Evolutionary conservation across 2,329 filamentous ascomycete genomes (phyloP), one percentile per base, ranked within the genome.

Genomic region (Albophoma yamanashiensis): DNA sequence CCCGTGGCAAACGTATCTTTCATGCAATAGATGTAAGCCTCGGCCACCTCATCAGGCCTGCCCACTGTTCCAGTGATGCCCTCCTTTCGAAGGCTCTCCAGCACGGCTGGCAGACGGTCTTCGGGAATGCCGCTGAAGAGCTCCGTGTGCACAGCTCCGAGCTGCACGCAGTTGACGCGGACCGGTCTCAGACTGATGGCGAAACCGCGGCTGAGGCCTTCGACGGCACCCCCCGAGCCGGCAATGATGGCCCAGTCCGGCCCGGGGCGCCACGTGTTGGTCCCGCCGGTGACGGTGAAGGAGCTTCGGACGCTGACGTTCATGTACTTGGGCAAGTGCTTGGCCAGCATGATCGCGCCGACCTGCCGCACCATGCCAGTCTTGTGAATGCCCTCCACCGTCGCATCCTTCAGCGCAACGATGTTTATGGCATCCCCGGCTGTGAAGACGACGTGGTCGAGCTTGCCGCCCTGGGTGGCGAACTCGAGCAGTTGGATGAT

Each of bases 121-220:
- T 62, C 12, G 1, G 66, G 62, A 8, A 67, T 61, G 1, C 45
- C 57, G 58, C 65, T 58, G 56, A 70, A 66, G 38, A 80, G 59
- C 50, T 77, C 76, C 7, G 82, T 85, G 45, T 77, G 69, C 0
- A 82, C 75, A 0, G 76, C 73, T 0, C 86, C 87, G 0, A 85
- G 84, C 58, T 72, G 75, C 1, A 89, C 82, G 0, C 80, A 67
- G 67, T 89, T 89, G 34, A 88, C 85, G 2, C 87, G 73, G 11
- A 88, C 71, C 0, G 87, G 87, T 63, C 78, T 79, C 59, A 90
- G 67, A 65, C 89, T 86, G 39, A 88, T 66, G 2, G 86, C 86
- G 40, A 89, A 71, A 3, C 76, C 79, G 2, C 81, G 75, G 2
- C 77, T 75, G 68, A 88, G 75, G 3, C 79, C 77, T 57, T 83